Percentiles rank a stretch among this genome's conserved stretches.
phyloP scores from a whole-genome alignment of 352 stramenopile species.

The Thalassiosira mediterranea region DNA sequence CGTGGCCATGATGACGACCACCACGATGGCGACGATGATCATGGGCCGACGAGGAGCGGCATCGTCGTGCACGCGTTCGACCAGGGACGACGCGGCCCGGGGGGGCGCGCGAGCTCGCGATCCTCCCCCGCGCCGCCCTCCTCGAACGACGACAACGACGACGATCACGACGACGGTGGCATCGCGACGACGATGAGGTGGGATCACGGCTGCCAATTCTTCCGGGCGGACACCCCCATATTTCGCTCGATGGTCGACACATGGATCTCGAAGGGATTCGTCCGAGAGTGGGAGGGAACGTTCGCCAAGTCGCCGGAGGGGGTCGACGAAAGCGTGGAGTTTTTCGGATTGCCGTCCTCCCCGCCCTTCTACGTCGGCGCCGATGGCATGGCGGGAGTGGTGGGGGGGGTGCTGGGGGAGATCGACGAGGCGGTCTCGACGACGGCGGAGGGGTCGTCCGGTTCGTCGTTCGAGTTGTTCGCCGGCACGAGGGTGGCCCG shows the following conservation, averaged over 20 bases:
- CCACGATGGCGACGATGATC: too few species aligned
- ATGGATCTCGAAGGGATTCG: conserved; percentile 45
- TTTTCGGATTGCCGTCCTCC: conserved; percentile 66
- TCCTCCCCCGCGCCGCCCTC: background rate
- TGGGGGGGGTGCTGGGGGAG: conserved; percentile 27
- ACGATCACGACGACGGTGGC: too few species aligned
- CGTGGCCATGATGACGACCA: too few species aligned
- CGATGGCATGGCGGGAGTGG: conserved; percentile 58
- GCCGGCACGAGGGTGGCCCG: conserved; percentile 31
- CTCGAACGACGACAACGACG: conserved; percentile 5
- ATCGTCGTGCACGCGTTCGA: conserved; percentile 74
- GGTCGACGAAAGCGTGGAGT: conserved; percentile 36
- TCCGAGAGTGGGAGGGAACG: conserved; percentile 55
- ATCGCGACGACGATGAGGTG: conserved; percentile 28
- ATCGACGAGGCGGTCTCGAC: conserved; percentile 1
- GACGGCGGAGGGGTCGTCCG: background rate
- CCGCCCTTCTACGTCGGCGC: conserved; percentile 57
- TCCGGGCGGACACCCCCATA: conserved; percentile 55
- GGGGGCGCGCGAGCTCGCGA: conserved; percentile 56
- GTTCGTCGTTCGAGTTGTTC: conserved; percentile 8
- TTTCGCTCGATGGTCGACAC: conserved; percentile 47
- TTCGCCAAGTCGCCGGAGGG: conserved; percentile 40
- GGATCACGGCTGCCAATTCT: conserved; percentile 75
- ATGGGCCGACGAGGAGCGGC: conserved; percentile 16
- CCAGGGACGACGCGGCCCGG: conserved; percentile 66